These are phyloP conservation scores for Stipa capillata DNA, from an alignment of 176 grass and related monocot genomes.

Conservation along the genomic window DNA sequence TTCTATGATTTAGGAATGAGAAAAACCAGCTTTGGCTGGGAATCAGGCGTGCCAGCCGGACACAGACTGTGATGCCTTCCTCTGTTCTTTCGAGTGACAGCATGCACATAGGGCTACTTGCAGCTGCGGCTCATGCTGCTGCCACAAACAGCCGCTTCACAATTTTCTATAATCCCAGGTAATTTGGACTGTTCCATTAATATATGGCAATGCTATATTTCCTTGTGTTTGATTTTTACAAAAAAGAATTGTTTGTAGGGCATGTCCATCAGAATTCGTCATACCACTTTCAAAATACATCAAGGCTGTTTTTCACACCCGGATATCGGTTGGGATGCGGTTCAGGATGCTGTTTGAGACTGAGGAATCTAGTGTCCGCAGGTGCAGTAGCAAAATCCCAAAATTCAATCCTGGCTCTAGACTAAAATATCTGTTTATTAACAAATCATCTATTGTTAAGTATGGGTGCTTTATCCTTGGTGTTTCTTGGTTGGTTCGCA, in stretches of 20 bases:
- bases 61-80: slow-evolving; percentile 92
- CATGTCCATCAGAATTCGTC: slow-evolving; percentile 94
- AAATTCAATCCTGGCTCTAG: slow-evolving; percentile 2
- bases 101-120: slow-evolving; percentile 99
- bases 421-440: background rate
- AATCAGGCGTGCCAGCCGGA: slow-evolving; percentile 72
- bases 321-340: slow-evolving; percentile 92
- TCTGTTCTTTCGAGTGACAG: slow-evolving; percentile 98
- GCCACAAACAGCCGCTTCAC: slow-evolving; percentile 95
- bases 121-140: slow-evolving; percentile 97
- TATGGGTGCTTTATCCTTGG: background rate
- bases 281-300: slow-evolving; percentile 93
- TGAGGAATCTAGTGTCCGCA: slow-evolving; percentile 93
- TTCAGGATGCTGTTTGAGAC: slow-evolving; percentile 99
- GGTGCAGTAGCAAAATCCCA: slow-evolving; percentile 43
- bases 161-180: slow-evolving; percentile 97
- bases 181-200: slow-evolving; percentile 28
- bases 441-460: background rate
- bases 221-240: slow-evolving; percentile 1
- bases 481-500: background rate
- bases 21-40: slow-evolving; percentile 97
- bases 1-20: slow-evolving; percentile 65
- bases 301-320: slow-evolving; percentile 95
- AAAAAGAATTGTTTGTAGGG: slow-evolving; percentile 45
- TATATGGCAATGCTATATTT: background rate